Base-by-base conservation (phyloP, 192 early-diverging fungal genomes). In the Rhizophagus sp. region DNA sequence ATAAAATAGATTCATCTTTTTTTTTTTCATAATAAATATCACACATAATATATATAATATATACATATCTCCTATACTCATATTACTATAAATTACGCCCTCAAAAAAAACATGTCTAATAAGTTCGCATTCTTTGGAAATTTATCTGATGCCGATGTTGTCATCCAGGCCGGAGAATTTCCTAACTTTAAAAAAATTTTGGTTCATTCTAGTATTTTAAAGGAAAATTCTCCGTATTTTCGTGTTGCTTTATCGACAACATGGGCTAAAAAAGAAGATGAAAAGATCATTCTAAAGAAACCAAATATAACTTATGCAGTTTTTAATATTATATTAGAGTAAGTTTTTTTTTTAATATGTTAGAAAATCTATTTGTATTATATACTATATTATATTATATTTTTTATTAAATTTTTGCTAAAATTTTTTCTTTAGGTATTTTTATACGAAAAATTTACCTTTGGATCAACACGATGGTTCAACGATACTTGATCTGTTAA, bases 271-370 rank as follows among this genome's bases (percentile, higher is more conserved):
- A 66, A 24, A 65, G 75, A 77, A 36, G 75, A 36, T 1, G 57
- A 49, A 44, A 52, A 65, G 33, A 77, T 77, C 19, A 49, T 77
- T 33, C 11, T 77, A 41, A 77, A 66, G 62, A 77, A 77, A 63
- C 75, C 75, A 44, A 77, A 77, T 77, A 33, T 77, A 44, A 64
- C 75, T 11, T 63, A 62, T 8, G n/a, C 12, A 25, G 63, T 77
- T 30, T 77, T 77, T 77, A 1, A 13, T 39, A 65, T 77, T 19
- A 44, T 77, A 44, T 66, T 77, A 77, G 36, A 66, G 75, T 77
- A 41, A 77, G 75, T 65, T 11, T 71, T 3, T 30, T 50, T 62
- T 62, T 62, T 33, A 30, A 30, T 30, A 30, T 30, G 30, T 30
- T 30, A 30, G 30, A 30, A 36, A 36, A 36, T 36, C 36, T 36